Base-by-base conservation (phyloP, 768 basidiomycete genomes). In the Psilocybe tampanensis region DNA sequence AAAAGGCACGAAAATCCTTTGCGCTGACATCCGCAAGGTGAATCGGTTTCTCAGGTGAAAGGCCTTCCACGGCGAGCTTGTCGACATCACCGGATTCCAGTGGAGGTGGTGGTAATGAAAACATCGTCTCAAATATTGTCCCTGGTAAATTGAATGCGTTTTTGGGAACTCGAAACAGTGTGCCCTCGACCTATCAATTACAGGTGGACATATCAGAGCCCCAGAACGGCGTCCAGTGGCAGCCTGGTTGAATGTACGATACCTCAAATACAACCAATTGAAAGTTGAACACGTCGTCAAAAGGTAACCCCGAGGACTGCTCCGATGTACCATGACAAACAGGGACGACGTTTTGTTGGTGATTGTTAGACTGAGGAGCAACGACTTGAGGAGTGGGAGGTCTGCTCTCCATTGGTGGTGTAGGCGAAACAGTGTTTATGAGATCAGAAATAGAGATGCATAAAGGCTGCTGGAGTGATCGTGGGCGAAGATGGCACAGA, bases 251-350 rank as follows among this genome's bases (percentile, higher is more conserved):
- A 9, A 19, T 15, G n/a, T 9, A 36, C 3, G 12, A 36, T 45
- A 52, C 56, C 56, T 57, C 49, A 23, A 57, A 57, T 6, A 57
- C 56, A 0, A 57, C 51, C 8, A 57, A 36, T 43, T 57, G 56
- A 24, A 57, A 57, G 19, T 57, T 57, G 56, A 57, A 57, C 11
- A 44, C 17, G 3, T 49, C 47, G 42, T 56, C 55, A n/a, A n/a
- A n/a, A n/a, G n/a, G n/a, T n/a, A n/a, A n/a, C n/a, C n/a, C n/a
- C n/a, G n/a, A n/a, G n/a, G n/a, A n/a, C n/a, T n/a, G n/a, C n/a
- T n/a, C n/a, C n/a, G n/a, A n/a, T n/a, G n/a, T n/a, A n/a, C n/a
- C n/a, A n/a, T n/a, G n/a, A n/a, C n/a, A n/a, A n/a, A n/a, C n/a
- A n/a, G n/a, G n/a, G n/a, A n/a, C n/a, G n/a, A n/a, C n/a, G n/a